Base-by-base conservation (phyloP, 2,329 filamentous ascomycete genomes). In the Aspergillus hortae region DNA sequence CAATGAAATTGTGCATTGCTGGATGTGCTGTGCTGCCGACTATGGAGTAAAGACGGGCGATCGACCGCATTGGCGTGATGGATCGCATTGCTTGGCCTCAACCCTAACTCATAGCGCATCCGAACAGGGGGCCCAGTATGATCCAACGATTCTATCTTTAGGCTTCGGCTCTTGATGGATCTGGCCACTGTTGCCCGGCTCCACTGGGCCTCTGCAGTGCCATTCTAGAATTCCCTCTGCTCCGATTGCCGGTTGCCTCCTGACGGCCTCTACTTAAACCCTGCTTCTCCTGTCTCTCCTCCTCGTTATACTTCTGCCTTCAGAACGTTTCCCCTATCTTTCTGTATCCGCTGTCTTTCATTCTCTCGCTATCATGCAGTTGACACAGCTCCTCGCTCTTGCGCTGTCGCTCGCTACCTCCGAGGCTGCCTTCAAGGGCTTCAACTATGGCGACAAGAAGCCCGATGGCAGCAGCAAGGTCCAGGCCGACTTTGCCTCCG, bases 391-490 rank as follows among this genome's bases (percentile, higher is more conserved):
- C 48, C 59, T 72, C 52, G 66, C 70, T 17, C 55, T 70, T 45
- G 67, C 68, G 43, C 56, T 70, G 51, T 62, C 69, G 41, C 47
- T 71, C 48, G 64, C 66, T 23, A 56, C 67, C 35, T 58, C 67
- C 44, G 62, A 69, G 56, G 70, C 71, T 50, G 67, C 64, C 58
- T 66, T 66, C 59, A 68, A 73, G 57, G 76, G 76, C 56, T 78
- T 79, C 70, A 78, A 76, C 71, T 78, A 78, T 61, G 76, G 74
- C 57, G 57, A 70, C 30, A 68, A 63, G 41, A 69, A 72, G 57
- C 57, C 61, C 35, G 73, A 75, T 56, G 70, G 70, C 49, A 73
- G 70, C 35, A 62, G 67, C 54, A 73, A 73, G 45, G 62, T 62
- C 41, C 73, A 78, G 59, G 49, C 69, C 19, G 74, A 77, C 56